These are phyloP conservation scores for Euphorbia schlechtendalii DNA, from an alignment of 441 rosid genomes.

Conservation along the genomic window DNA sequence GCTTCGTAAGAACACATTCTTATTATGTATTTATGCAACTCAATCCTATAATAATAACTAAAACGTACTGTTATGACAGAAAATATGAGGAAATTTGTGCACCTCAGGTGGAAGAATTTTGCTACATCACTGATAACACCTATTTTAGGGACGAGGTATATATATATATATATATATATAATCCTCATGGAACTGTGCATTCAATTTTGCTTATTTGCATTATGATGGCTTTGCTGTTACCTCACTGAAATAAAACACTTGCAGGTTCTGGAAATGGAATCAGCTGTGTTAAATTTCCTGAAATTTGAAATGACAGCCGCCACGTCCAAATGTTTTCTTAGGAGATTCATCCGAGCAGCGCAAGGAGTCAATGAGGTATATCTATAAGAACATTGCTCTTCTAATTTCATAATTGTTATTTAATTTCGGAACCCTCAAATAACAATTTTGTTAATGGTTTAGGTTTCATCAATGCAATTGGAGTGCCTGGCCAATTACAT, in stretches of 20 bases:
- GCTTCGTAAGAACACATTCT: conserved; percentile 66
- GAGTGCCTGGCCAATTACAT: conserved; percentile 79
- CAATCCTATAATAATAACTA: too few species aligned
- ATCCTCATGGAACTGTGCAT: not conserved
- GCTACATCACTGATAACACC: conserved; percentile 88
- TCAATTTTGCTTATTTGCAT: not conserved
- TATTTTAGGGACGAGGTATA: conserved; percentile 78
- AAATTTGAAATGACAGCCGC: conserved; percentile 92
- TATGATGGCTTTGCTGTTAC: not conserved
- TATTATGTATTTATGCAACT: too few species aligned
- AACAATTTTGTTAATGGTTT: too few species aligned
- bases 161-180: too few species aligned
- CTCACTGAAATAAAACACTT: not conserved
- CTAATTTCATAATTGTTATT: too few species aligned
- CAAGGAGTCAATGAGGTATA: conserved; percentile 75
- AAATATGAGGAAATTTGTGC: conserved; percentile 91
- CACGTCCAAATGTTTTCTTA: conserved; percentile 70
- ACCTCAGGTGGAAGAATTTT: conserved; percentile 73
- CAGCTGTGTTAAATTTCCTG: conserved; percentile 66
- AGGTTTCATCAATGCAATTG: conserved; percentile 68
- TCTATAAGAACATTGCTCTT: not conserved
- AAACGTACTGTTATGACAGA: conserved; percentile 31
- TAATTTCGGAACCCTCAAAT: too few species aligned
- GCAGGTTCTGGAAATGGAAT: conserved; percentile 94
- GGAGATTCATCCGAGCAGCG: conserved; percentile 86